Evolutionary conservation across 805 yeast species (phyloP), one percentile per base, ranked within the genome.

Genomic region (Suhomyces kilbournensis): DNA sequence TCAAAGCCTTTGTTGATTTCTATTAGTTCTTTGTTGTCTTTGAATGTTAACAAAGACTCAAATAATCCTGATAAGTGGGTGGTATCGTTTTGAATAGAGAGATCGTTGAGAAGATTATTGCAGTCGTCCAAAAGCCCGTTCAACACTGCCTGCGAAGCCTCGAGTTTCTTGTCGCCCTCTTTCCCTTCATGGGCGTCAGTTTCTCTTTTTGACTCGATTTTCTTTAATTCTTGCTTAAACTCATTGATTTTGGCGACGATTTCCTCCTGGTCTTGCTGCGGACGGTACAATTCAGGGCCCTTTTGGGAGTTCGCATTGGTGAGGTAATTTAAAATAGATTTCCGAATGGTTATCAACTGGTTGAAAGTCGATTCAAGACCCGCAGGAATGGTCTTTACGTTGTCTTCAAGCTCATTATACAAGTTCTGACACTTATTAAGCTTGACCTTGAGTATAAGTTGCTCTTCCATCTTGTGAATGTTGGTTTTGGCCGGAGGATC

Each of bases 81-180:
- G 9, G 61, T 48, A 52, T 68, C 71, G 44, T 65, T 66, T 54
- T 71, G 80, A 39, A 85, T 80, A 46, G 71, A 67, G 46, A 90
- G 72, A 72, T 92, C 97, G 53, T 79, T 80, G 42, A 90, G 71
- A 53, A 90, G 75, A 58, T 84, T 85, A 64, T 85, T 84, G 66
- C 97, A 89, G 64, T 90, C 96, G 67, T 90, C 97, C 25, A 90
- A 73, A 44, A 91, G 72, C 7, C 92, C 93, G 63, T 86, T 86
- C 48, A 87, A 68, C 1, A 86, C 84, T 38, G 75, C 76, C 53
- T 75, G 79, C 12, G 68, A 57, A 3, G 67, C 57, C 10, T 58
- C 60, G 20, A 62, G 52, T 44, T 62, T 65, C 9, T 58, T 58
- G 25, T 57, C 59, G 6, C 69, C 56, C 3, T 8, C 28, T 26